These are phyloP conservation scores for Berkeleyomyces rouxiae DNA, from an alignment of 2,329 filamentous ascomycete species.

Conservation along the genomic window DNA sequence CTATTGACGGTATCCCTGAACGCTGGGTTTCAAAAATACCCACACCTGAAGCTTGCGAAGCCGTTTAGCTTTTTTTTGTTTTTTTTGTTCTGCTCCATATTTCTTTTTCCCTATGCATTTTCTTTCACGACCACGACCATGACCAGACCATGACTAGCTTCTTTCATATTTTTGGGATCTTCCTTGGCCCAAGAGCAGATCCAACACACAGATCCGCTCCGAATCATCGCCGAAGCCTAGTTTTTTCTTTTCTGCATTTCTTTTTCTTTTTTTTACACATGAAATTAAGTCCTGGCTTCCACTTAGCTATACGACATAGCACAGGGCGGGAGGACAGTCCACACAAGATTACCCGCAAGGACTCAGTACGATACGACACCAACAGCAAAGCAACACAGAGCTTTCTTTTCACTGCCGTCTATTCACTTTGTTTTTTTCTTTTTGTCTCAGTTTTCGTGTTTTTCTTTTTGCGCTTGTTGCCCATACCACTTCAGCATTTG, in stretches of 20 bases:
- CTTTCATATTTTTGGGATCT: not conserved
- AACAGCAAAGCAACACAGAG: conserved; percentile 3
- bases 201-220: not conserved
- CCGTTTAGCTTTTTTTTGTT: not conserved
- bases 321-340: not conserved
- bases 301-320: not conserved
- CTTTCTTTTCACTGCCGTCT: not conserved
- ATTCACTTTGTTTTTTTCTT: not conserved
- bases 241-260: not conserved
- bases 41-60: not conserved
- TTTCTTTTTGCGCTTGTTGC: not conserved
- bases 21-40: conserved; percentile 31
- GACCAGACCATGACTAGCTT: not conserved
- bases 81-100: not conserved
- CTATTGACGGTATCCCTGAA: conserved; percentile 39
- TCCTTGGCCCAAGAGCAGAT: not conserved
- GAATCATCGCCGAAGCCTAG: not conserved
- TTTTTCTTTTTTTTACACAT: not conserved
- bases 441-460: not conserved
- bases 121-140: conserved; percentile 1
- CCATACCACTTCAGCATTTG: not conserved
- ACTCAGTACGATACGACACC: not conserved
- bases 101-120: not conserved
- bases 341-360: not conserved
- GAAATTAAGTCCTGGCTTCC: conserved; percentile 4